A percentile compares a stretch with the other conserved stretches of the same genome.
Conservation (phyloP, 2,329 filamentous ascomycete species). For the Cladosporium sp. region DNA sequence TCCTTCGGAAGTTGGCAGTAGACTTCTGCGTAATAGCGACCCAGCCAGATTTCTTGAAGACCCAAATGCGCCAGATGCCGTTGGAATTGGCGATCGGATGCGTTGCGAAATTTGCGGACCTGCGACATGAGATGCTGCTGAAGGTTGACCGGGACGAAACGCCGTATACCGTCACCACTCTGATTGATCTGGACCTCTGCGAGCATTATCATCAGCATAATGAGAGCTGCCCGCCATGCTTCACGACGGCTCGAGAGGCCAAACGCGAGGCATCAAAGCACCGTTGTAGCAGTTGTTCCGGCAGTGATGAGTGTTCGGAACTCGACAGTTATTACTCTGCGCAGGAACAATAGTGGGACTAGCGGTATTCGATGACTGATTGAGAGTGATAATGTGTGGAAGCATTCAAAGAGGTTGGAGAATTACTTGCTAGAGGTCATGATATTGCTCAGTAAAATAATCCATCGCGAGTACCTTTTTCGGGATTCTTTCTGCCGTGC, state of each 20-base stretch:
- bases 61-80: neutral
- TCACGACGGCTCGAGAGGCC: neutral
- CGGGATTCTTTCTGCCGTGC: neutral
- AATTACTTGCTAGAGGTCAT: neutral
- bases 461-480: neutral
- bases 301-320: neutral
- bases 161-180: neutral
- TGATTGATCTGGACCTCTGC: neutral
- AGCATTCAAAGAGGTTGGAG: neutral
- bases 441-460: neutral
- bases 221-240: neutral
- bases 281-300: neutral
- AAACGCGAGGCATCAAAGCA: neutral
- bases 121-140: neutral
- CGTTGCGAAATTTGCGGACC: neutral
- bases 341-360: neutral
- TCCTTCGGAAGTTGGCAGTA: neutral
- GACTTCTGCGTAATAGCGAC: neutral
- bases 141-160: neutral
- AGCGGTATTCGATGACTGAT: neutral
- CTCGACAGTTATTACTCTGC: neutral
- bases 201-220: neutral
- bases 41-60: neutral
- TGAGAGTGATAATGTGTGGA: neutral
- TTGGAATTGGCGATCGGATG: neutral